A percentile compares a stretch with the other conserved stretches of the same genome.
Conservation (phyloP, 768 basidiomycete genomes). For the Clavulina sp. region DNA sequence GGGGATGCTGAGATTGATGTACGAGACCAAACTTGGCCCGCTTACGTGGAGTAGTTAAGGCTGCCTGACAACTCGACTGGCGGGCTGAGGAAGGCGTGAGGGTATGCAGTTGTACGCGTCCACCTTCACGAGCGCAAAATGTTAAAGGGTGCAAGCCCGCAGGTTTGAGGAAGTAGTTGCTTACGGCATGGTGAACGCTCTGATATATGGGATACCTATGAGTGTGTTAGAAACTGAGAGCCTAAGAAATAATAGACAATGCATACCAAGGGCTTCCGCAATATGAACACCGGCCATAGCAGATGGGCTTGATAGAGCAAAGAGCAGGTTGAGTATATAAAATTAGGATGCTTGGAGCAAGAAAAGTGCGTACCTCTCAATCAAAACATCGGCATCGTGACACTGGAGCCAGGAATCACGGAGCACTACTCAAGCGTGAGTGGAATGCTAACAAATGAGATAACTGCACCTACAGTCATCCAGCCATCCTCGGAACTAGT, state of each 20-base stretch:
- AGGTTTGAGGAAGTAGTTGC: conserved; percentile 11
- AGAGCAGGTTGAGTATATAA: not conserved
- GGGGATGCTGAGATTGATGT: conserved; percentile 16
- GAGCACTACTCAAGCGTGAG: conserved; percentile 36
- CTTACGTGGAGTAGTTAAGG: conserved; percentile 28
- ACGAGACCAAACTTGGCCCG: not conserved
- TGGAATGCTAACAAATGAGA: not conserved
- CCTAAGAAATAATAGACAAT: not conserved
- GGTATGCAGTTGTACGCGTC: conserved; percentile 36
- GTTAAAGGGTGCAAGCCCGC: conserved; percentile 22
- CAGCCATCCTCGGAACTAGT: conserved; percentile 47
- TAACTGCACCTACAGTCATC: conserved; percentile 31
- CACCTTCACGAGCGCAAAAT: conserved; percentile 11
- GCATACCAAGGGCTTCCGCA: conserved; percentile 42
- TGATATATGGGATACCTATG: conserved; percentile 44
- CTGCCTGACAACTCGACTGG: conserved; percentile 36
- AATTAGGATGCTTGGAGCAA: not conserved
- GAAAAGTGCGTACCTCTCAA: conserved; percentile 22
- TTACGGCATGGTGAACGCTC: conserved; percentile 45
- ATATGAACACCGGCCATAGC: conserved; percentile 60
- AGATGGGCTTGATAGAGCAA: conserved; percentile 28
- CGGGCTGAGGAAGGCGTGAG: conserved; percentile 45
- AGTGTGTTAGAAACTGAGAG: conserved; percentile 2
- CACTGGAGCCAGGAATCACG: conserved; percentile 45
- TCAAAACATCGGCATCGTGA: conserved; percentile 43